Base-by-base conservation (phyloP, 2,329 filamentous ascomycete genomes). In the Raffaelea ambrosiae region DNA sequence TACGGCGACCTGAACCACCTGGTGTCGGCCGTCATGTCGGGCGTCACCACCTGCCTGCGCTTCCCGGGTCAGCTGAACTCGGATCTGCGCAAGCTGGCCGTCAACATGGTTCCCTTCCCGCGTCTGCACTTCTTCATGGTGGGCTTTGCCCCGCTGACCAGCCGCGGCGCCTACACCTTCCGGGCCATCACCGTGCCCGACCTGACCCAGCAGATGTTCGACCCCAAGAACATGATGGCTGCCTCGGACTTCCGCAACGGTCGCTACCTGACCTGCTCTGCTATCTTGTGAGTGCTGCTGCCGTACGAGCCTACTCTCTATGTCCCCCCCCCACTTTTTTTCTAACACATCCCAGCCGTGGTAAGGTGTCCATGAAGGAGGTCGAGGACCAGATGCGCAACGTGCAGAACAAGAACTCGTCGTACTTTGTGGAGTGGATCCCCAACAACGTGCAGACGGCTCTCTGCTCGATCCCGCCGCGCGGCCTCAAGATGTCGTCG, bases 51-150 rank as follows among this genome's bases (percentile, higher is more conserved):
- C 63, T 97, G 88, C 71, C 79, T 98, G 67, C 93, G 93, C 73
- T 98, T 98, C 88, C 93, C 93, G 49, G 93, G 93, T 69, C 93
- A 98, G 81, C 86, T 98, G 60, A 98, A 98, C 87, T 98, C 93
- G 67, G 93, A 98, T 71, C 87, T 98, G 61, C 89, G 93, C 77
- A 98, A 98, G 81, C 77, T 98, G 66, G 93, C 93, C 60, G 93
- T 98, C 73, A 98, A 98, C 88, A 98, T 98, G 80, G 93, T 98
- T 74, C 93, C 93, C 55, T 98, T 98, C 87, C 93, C 93, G 60
- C 93, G 93, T 89, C 88, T 98, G 56, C 93, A 98, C 76, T 98
- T 98, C 85, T 98, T 98, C 84, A 98, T 98, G 93, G 93, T 98
- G 69, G 93, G 93, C 71, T 98, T 98, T 70, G 91, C 93, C 72